A percentile compares a stretch with the other conserved stretches of the same genome.
phyloP scores from a whole-genome alignment of 805 yeast species.

The Jamesozyma lodderae region DNA sequence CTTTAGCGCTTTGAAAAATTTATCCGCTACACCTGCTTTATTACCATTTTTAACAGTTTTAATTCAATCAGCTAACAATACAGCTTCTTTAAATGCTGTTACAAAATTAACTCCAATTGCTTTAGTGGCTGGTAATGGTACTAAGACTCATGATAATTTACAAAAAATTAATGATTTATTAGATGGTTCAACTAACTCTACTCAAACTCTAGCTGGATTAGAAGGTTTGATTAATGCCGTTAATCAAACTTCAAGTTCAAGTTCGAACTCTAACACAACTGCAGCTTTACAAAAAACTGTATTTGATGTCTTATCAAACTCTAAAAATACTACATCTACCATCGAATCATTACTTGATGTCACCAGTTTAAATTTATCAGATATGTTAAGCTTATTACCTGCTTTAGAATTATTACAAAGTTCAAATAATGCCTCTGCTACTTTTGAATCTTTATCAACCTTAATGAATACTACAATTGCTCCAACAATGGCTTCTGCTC shows the following conservation, averaged over 20 bases:
- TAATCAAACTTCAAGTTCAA: conserved; percentile 5
- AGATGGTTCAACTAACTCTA: conserved; percentile 15
- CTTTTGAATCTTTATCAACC: conserved; percentile 15
- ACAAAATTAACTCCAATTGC: conserved; percentile 24
- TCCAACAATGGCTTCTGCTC: conserved; percentile 8
- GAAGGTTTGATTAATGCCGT: conserved; percentile 9
- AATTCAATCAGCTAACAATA: conserved; percentile 17
- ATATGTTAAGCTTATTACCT: conserved; percentile 20
- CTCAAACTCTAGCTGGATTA: conserved; percentile 15
- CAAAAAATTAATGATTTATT: conserved; percentile 13
- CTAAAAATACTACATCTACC: conserved; percentile 19
- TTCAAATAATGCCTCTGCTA: conserved; percentile 18
- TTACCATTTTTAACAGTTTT: conserved; percentile 24
- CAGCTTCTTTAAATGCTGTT: conserved; percentile 21
- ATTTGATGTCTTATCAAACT: conserved; percentile 17
- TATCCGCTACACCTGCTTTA: conserved; percentile 24
- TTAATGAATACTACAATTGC: conserved; percentile 20
- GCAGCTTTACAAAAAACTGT: conserved; percentile 13
- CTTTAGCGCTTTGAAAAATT: conserved; percentile 18
- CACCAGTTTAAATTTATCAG: conserved; percentile 16
- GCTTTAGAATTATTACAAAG: conserved; percentile 18
- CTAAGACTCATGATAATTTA: conserved; percentile 11
- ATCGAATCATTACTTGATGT: conserved; percentile 20
- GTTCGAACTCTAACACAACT: conserved; percentile 3
- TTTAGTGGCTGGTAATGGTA: conserved; percentile 8